Conservation (phyloP, 2,329 filamentous ascomycete species). For the Microcera coccophila region DNA sequence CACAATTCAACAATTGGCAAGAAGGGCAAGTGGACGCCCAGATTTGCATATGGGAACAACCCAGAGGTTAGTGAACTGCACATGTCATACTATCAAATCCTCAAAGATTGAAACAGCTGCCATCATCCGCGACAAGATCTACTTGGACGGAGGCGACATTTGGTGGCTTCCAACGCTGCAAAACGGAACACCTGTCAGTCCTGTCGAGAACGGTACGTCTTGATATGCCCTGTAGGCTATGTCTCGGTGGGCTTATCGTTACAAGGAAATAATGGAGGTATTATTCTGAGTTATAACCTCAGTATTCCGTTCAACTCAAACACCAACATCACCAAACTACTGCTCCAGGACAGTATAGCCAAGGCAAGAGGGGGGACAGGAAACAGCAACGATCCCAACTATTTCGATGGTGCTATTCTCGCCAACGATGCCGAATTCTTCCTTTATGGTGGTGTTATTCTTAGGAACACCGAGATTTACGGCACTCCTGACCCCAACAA, state of each 20-base stretch:
- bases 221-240: background rate
- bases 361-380: conserved; percentile 45
- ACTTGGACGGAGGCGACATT: conserved; percentile 60
- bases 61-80: conserved; percentile 37
- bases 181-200: conserved; percentile 36
- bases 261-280: conserved; percentile 49
- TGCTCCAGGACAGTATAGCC: conserved; percentile 41
- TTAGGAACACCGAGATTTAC: conserved; percentile 33
- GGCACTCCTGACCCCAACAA: conserved; percentile 39
- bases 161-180: conserved; percentile 49
- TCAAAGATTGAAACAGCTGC: conserved; percentile 43
- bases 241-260: conserved; percentile 2
- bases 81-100: background rate
- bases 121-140: conserved; percentile 58
- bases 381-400: conserved; percentile 54
- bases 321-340: conserved; percentile 50
- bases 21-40: conserved; percentile 51
- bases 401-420: conserved; percentile 60
- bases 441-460: conserved; percentile 57
- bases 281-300: conserved; percentile 57
- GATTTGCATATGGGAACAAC: conserved; percentile 56
- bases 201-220: conserved; percentile 41
- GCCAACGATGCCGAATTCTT: conserved; percentile 61
- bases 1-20: conserved; percentile 48
- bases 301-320: conserved; percentile 50